Percentiles rank a stretch among this genome's conserved stretches.
Conservation (phyloP, 306 rosid genomes). For the Pyrus betulifolia region DNA sequence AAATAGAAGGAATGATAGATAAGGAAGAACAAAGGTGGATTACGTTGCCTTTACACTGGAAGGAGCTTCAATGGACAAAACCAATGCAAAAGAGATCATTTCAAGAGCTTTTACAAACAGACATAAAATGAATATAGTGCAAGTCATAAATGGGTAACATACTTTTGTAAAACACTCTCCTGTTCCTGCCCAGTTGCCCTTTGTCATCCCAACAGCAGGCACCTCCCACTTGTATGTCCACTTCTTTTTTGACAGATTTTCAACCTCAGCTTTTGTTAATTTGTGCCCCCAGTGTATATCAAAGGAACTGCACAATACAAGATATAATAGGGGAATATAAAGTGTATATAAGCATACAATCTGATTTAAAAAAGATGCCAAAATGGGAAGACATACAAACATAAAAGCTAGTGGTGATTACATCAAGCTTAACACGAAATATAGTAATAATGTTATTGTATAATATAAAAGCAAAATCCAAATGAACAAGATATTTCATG, state of each 20-base stretch:
- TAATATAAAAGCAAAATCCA: neutral
- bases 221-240: constrained; percentile 62
- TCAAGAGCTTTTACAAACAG: neutral
- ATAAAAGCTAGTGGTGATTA: neutral
- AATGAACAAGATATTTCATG: neutral
- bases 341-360: neutral
- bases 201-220: constrained; percentile 65
- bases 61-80: neutral
- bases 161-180: constrained; percentile 68
- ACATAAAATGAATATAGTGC: neutral
- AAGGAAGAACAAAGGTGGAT: neutral
- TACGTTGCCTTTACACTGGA: neutral
- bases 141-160: constrained; percentile 12
- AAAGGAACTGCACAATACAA: constrained; percentile 48
- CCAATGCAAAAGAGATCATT: neutral
- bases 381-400: too few relatives aligned
- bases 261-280: constrained; percentile 61
- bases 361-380: neutral
- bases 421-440: neutral
- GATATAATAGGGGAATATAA: neutral
- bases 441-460: neutral
- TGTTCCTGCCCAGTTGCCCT: constrained; percentile 80
- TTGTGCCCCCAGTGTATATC: constrained; percentile 48
- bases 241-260: constrained; percentile 31
- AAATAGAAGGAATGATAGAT: neutral